Evolutionary conservation across 2,329 filamentous ascomycete species (phyloP).

Genomic region (Ophiocordyceps camponoti-floridani): DNA sequence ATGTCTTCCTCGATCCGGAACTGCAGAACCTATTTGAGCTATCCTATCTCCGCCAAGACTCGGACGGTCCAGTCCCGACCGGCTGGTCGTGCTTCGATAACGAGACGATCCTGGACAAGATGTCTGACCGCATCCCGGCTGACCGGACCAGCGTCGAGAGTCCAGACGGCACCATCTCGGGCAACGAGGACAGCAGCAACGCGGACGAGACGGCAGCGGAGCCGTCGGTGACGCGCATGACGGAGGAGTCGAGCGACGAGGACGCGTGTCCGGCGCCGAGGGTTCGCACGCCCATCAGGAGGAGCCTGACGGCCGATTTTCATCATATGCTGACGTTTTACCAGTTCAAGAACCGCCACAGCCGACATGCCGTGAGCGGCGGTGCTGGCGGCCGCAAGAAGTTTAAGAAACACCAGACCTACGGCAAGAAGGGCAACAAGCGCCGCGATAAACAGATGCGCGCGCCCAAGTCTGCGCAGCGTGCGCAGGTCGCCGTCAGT

Average conservation of each 20-base stretch:
- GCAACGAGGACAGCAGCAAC: slow-evolving; percentile 31
- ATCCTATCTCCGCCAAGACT: slow-evolving; percentile 39
- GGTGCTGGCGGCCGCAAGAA: slow-evolving; percentile 25
- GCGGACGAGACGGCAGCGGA: slow-evolving; percentile 24
- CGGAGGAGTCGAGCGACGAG: slow-evolving; percentile 39
- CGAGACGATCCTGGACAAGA: slow-evolving; percentile 35
- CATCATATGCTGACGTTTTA: slow-evolving; percentile 1
- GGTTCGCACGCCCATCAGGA: slow-evolving; percentile 6
- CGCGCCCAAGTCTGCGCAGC: slow-evolving; percentile 19
- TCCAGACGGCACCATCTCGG: slow-evolving; percentile 28
- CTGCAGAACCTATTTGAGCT: slow-evolving; percentile 63
- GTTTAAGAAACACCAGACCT: slow-evolving; percentile 24
- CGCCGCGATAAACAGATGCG: slow-evolving; percentile 24
- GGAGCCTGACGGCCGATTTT: not conserved
- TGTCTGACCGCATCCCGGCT: slow-evolving; percentile 27
- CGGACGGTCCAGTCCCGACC: slow-evolving; percentile 43
- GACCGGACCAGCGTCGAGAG: slow-evolving; percentile 29
- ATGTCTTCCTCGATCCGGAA: slow-evolving; percentile 39
- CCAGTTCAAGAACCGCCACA: slow-evolving; percentile 5
- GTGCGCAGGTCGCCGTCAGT: slow-evolving; percentile 9
- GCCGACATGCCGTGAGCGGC: slow-evolving; percentile 8
- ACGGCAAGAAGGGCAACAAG: slow-evolving; percentile 31
- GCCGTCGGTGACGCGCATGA: slow-evolving; percentile 32
- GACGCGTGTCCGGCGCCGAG: slow-evolving; percentile 15
- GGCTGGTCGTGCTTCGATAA: slow-evolving; percentile 50